Conservation (phyloP, 108 stramenopile species). For the Conticribra guillardii region DNA sequence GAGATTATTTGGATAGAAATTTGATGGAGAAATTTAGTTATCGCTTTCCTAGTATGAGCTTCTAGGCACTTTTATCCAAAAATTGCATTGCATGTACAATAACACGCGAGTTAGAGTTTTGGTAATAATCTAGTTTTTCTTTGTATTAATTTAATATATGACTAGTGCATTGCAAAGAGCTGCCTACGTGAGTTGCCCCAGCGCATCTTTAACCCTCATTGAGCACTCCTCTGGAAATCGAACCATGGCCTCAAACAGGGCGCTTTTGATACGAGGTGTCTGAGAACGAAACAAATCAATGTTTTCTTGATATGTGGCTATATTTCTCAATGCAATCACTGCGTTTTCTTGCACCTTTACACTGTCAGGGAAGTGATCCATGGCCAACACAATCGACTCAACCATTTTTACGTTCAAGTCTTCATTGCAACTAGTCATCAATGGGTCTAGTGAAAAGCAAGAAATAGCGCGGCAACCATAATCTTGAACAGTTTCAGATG, state of each 20-base stretch:
- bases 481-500: conserved; percentile 16
- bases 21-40: conserved; percentile 21
- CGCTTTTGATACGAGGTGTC: background rate
- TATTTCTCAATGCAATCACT: conserved; percentile 10
- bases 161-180: no score
- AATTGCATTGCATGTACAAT: no score
- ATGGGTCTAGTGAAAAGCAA: conserved; percentile 1
- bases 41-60: conserved; percentile 7
- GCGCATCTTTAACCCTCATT: background rate
- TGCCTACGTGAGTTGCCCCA: background rate
- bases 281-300: background rate
- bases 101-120: background rate
- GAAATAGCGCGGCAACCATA: conserved; percentile 4
- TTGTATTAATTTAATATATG: background rate
- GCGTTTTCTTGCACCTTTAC: conserved; percentile 10
- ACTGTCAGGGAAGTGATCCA: conserved; percentile 10
- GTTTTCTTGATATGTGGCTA: background rate
- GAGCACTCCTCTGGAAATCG: background rate
- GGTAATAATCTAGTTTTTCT: background rate
- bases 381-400: conserved; percentile 13
- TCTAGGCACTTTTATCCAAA: no score
- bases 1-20: conserved; percentile 9
- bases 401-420: conserved; percentile 11
- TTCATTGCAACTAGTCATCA: background rate
- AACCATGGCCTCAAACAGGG: background rate